These are phyloP conservation scores for Colletotrichum godetiae DNA, from an alignment of 2,329 filamentous ascomycete species.

Conservation along the genomic window DNA sequence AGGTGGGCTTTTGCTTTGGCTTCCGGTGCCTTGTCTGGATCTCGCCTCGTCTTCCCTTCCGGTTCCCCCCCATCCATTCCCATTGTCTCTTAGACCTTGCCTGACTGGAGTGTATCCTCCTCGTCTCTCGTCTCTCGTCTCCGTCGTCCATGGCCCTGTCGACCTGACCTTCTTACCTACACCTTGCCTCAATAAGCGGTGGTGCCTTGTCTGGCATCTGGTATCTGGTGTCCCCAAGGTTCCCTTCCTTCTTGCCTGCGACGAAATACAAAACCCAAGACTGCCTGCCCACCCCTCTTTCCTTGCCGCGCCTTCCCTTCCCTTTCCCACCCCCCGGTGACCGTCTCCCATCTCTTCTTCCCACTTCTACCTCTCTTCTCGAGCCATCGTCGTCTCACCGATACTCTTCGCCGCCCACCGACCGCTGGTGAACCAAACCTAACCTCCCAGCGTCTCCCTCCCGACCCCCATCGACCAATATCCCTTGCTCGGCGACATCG, in stretches of 20 bases:
- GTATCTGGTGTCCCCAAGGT: constrained; percentile 20
- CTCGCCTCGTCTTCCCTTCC: background rate
- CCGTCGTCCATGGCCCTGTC: constrained; percentile 2
- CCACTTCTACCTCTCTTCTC: background rate
- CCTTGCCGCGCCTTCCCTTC: constrained; percentile 14
- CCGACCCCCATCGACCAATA: background rate
- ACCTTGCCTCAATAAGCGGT: background rate
- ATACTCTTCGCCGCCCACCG: constrained; percentile 13
- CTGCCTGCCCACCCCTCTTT: constrained; percentile 26
- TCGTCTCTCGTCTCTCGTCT: background rate
- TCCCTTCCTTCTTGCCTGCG: constrained; percentile 29
- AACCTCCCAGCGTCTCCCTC: background rate
- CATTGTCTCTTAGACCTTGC: background rate
- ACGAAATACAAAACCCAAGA: constrained; percentile 37
- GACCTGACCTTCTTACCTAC: background rate
- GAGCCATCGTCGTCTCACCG: constrained; percentile 16
- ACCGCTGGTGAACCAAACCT: background rate
- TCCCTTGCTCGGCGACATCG: constrained; percentile 32
- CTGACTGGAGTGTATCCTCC: background rate
- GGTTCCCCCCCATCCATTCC: background rate
- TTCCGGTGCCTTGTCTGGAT: background rate
- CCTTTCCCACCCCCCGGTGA: background rate
- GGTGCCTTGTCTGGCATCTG: background rate
- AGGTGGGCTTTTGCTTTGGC: constrained; percentile 3
- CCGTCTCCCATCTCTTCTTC: background rate